Conservation (phyloP, 2,329 filamentous ascomycete genomes). For the Fusarium musae region DNA sequence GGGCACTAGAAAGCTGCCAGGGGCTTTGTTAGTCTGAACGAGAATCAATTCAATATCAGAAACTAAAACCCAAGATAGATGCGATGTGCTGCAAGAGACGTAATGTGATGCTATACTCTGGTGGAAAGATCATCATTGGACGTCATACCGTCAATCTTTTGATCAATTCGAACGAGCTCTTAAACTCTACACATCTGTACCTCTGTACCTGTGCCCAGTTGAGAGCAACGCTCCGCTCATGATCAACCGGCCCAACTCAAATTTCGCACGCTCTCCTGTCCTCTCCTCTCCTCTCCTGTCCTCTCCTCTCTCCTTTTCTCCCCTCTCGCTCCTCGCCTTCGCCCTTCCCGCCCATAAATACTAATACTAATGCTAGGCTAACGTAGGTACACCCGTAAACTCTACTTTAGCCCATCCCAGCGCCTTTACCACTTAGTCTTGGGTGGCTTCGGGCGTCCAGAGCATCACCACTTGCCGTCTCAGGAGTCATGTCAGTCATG, state of each 20-base stretch:
- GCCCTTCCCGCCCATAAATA: constrained; percentile 20
- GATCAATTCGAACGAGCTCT: constrained; percentile 3
- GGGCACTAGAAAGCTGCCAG: not conserved
- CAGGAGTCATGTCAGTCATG: not conserved
- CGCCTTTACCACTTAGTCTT: constrained; percentile 19
- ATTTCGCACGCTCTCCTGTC: not conserved
- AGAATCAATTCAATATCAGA: constrained; percentile 6
- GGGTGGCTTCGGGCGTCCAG: constrained; percentile 35
- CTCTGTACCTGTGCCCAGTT: not conserved
- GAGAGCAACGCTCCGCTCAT: constrained; percentile 20
- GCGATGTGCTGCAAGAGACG: constrained; percentile 1
- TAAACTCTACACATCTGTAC: constrained; percentile 4
- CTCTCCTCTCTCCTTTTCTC: not conserved
- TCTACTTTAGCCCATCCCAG: constrained; percentile 31
- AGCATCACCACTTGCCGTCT: constrained; percentile 19
- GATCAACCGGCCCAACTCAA: constrained; percentile 27
- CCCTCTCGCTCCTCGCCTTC: not conserved
- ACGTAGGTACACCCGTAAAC: constrained; percentile 40
- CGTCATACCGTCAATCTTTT: constrained; percentile 15
- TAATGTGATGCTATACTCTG: constrained; percentile 11
- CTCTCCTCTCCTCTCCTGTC: not conserved
- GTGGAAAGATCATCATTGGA: constrained; percentile 8
- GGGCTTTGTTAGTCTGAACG: not conserved
- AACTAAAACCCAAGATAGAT: not conserved
- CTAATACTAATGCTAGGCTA: constrained; percentile 25